Conservation (phyloP, 495 filamentous ascomycete genomes). For the Aspergillus hancockii region DNA sequence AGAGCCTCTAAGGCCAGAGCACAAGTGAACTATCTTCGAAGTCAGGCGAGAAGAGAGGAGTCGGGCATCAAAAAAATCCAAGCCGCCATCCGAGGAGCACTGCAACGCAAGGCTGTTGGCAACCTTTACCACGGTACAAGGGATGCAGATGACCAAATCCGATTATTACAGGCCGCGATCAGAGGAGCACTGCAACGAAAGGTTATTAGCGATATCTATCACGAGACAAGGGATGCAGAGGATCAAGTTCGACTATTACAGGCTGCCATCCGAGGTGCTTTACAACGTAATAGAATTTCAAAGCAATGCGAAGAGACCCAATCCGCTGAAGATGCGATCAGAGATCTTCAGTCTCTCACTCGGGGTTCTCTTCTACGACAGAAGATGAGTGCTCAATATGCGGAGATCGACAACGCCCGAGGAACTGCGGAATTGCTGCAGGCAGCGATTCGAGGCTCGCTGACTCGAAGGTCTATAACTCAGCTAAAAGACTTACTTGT, state of each 20-base stretch:
- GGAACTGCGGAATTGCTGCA: constrained; percentile 48
- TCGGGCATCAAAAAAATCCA: constrained; percentile 61
- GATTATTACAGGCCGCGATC: constrained; percentile 70
- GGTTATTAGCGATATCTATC: constrained; percentile 44
- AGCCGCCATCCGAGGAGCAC: constrained; percentile 60
- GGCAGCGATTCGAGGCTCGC: constrained; percentile 53
- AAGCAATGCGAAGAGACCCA: constrained; percentile 42
- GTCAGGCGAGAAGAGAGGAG: constrained; percentile 57
- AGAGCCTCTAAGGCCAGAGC: constrained; percentile 74
- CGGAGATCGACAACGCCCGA: constrained; percentile 48
- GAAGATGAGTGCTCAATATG: constrained; percentile 28
- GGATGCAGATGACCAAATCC: constrained; percentile 50
- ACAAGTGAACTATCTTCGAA: constrained; percentile 63
- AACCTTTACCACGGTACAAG: constrained; percentile 49
- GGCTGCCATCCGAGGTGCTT: constrained; percentile 62
- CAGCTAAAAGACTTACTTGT: constrained; percentile 33
- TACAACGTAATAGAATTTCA: constrained; percentile 43
- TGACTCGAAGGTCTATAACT: constrained; percentile 43
- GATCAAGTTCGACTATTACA: constrained; percentile 62
- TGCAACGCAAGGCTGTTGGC: constrained; percentile 49
- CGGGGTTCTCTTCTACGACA: constrained; percentile 52
- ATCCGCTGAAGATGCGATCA: constrained; percentile 45
- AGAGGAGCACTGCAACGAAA: constrained; percentile 58
- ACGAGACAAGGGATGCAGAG: constrained; percentile 49
- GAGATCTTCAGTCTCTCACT: constrained; percentile 64